Base-by-base conservation (phyloP, 2,329 filamentous ascomycete genomes). In the Fusarium sp. region DNA sequence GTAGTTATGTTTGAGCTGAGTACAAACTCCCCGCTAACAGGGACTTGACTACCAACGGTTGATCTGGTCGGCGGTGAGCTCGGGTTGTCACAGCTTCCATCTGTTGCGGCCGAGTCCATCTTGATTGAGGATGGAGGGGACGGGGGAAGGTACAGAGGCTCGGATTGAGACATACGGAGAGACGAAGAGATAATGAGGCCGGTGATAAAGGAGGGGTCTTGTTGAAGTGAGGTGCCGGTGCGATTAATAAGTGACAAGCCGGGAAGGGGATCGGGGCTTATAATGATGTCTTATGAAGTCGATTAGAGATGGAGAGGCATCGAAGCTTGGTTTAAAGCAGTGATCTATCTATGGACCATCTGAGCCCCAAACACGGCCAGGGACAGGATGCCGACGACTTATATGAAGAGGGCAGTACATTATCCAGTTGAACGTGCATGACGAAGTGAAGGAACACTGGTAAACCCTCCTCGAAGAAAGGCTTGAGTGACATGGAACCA, bases 301-400 rank as follows among this genome's bases (percentile, higher is more conserved):
- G 70, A 61, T 57, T 60, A 63, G 59, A 70, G 57, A 70, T 59
- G 59, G 66, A 67, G 51, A 71, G 56, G 61, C 63, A 68, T 72
- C 65, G 68, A 69, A 58, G 67, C 61, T 70, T 50, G 62, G 63
- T 66, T 69, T 58, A 53, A 65, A 69, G 65, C 57, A 49, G 47
- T 68, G 73, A 74, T 75, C 73, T 75, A 75, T 74, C 71, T 75
- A 75, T 75, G 73, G 73, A 73, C 42, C 70, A 69, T 75, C 73
- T 74, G 70, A 75, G 73, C 73, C 73, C 71, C 71, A 73, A 75
- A 72, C 58, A 67, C 49, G 60, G 61, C 64, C 70, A 72, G 71
- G 75, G 75, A 75, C 69, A 69, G 65, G 69, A 74, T 67, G 56
- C 64, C 63, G 70, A 69, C 65, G 67, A 74, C 74, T 77, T 77